A percentile compares a stretch with the other conserved stretches of the same genome.
These are phyloP conservation scores for Trypethelium eluteriae DNA, from an alignment of 495 filamentous ascomycete genomes.

Conservation along the genomic window DNA sequence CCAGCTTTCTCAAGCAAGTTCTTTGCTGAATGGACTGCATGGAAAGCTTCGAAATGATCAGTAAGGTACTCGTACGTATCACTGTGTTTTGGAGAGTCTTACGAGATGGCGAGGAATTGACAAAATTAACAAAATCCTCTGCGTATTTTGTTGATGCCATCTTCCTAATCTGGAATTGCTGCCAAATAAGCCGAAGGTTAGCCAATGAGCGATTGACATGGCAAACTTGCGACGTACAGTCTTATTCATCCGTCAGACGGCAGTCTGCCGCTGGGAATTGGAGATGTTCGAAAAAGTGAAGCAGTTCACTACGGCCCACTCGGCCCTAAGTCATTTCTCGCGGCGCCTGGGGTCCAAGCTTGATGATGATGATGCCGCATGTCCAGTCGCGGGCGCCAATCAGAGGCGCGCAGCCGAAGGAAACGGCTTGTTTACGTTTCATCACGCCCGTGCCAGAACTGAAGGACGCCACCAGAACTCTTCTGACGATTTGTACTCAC, in stretches of 20 bases:
- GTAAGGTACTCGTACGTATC: constrained; percentile 2
- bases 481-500: not conserved
- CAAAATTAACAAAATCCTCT: constrained; percentile 82
- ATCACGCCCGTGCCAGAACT: not conserved
- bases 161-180: not conserved
- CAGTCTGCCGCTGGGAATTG: no score
- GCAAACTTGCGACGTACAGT: not conserved
- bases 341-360: not conserved
- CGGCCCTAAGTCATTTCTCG: not conserved
- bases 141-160: constrained; percentile 46
- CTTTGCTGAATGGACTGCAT: constrained; percentile 77
- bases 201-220: not conserved
- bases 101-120: constrained; percentile 95
- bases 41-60: constrained; percentile 62
- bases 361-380: not conserved
- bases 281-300: no score
- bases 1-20: constrained; percentile 68
- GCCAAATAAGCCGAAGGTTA: not conserved
- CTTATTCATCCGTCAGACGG: no score
- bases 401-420: not conserved
- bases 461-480: constrained; percentile 3
- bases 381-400: not conserved
- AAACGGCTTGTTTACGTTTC: constrained; percentile 7
- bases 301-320: no score
- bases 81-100: constrained; percentile 6